Base-by-base conservation (phyloP, 441 rosid species). In the Eruca vesicaria region DNA sequence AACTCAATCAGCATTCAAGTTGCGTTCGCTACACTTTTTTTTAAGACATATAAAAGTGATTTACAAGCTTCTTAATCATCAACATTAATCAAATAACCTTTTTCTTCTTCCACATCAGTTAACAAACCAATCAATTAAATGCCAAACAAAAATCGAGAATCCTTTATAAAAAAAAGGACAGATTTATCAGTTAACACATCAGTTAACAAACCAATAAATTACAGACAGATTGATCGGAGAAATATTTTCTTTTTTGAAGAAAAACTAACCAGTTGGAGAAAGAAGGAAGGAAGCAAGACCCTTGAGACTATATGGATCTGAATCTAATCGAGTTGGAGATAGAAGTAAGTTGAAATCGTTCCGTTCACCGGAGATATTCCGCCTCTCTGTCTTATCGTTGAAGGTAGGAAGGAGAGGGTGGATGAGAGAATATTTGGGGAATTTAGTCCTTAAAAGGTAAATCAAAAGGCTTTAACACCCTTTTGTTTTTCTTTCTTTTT, bases 261-360 rank as follows among this genome's bases (percentile, higher is more conserved):
- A 11, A 43, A 57, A 65, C 77, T 58, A 66, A 72, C 77, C 74
- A 65, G 73, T 61, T 9, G 33, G n/a, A 26, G 50, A 63, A 9
- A 48, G 41, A 45, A 36, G 52, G 68, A 38, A 36, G 48, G 9
- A 38, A 12, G 59, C 32, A 19, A 70, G 20, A n/a, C n/a, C 15
- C 4, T 63, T 63, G 9, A 68, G 76, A 67, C 57, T 53, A 21
- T 15, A 48, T 50, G 50, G 80, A 74, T 67, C 75, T n/a, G 12
- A 11, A 50, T 31, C 15, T 61, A 66, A 53, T 35, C 55, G 45
- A 5, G 41, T 31, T 21, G 4, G n/a, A 56, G 11, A 9, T 52
- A 78, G 56, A 10, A 33, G 19, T 8, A 64, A 69, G 74, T 52
- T 78, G 83, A 84, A 78, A 73, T 45, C 58, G 50, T 31, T 21